A percentile compares a stretch with the other conserved stretches of the same genome.
These are phyloP conservation scores for Russula compacta DNA, from an alignment of 768 basidiomycete genomes.

Conservation along the genomic window DNA sequence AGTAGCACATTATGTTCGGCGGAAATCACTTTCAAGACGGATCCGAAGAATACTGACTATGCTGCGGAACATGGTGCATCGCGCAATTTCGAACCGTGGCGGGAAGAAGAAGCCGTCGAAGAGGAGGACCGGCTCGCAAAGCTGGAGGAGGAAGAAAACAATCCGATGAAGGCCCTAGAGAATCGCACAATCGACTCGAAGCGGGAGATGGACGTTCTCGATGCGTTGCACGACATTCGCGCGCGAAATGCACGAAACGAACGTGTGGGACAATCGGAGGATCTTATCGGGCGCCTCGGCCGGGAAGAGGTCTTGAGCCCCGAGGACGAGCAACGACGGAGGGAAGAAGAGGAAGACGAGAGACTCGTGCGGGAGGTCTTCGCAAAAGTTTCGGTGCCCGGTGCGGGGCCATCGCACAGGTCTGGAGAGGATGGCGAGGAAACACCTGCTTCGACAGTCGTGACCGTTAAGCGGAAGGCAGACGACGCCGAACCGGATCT, in stretches of 20 bases:
- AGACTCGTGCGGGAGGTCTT: slow-evolving; percentile 81
- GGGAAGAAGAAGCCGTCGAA: slow-evolving; percentile 68
- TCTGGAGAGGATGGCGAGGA: slow-evolving; percentile 21
- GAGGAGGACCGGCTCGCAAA: slow-evolving; percentile 80
- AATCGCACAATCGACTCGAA: slow-evolving; percentile 87
- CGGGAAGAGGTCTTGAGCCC: slow-evolving; percentile 67
- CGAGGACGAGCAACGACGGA: slow-evolving; percentile 60
- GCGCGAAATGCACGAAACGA: slow-evolving; percentile 85
- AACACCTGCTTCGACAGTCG: slow-evolving; percentile 24
- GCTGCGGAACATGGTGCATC: slow-evolving; percentile 92
- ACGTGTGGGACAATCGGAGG: slow-evolving; percentile 65
- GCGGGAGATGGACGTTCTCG: slow-evolving; percentile 96
- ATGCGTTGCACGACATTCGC: slow-evolving; percentile 88
- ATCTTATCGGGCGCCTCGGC: slow-evolving; percentile 53
- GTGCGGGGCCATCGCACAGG: neutral
- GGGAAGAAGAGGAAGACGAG: slow-evolving; percentile 88
- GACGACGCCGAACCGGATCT: slow-evolving; percentile 68
- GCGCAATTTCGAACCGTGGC: slow-evolving; percentile 96
- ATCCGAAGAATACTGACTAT: slow-evolving; percentile 96
- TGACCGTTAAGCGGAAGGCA: slow-evolving; percentile 85
- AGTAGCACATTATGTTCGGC: slow-evolving; percentile 87
- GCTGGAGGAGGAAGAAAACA: slow-evolving; percentile 87
- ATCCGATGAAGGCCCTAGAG: slow-evolving; percentile 96
- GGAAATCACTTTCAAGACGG: slow-evolving; percentile 99
- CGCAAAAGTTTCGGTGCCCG: slow-evolving; percentile 51